A percentile compares a stretch with the other conserved stretches of the same genome.
Conservation (phyloP, 1,284 basidiomycete species). For the Microbotryum lychnidis-dioicae region DNA sequence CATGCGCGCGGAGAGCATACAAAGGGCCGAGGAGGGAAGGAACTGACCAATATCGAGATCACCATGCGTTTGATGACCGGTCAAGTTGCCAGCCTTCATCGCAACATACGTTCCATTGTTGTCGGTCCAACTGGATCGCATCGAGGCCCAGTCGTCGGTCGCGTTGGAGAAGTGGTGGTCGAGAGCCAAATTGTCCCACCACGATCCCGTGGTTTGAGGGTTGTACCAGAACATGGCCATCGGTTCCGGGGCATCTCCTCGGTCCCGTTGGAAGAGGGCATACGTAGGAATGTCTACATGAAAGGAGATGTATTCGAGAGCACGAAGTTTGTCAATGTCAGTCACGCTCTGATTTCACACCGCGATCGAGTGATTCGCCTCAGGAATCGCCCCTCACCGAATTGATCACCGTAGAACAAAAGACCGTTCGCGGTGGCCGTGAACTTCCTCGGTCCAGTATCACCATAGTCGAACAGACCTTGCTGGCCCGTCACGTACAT, state of each 20-base stretch:
- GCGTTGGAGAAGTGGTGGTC: slow-evolving; percentile 70
- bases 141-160: slow-evolving; percentile 75
- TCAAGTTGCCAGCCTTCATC: slow-evolving; percentile 72
- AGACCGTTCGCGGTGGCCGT: slow-evolving; percentile 66
- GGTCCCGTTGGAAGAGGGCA: slow-evolving; percentile 86
- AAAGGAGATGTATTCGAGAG: too few species aligned
- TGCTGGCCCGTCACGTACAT: slow-evolving; percentile 81
- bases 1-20: too few species aligned
- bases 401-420: slow-evolving; percentile 62
- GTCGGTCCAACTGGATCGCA: slow-evolving; percentile 89
- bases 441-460: slow-evolving; percentile 92
- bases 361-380: not conserved
- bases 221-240: slow-evolving; percentile 97
- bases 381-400: slow-evolving; percentile 38
- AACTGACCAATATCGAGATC: slow-evolving; percentile 32
- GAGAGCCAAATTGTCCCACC: slow-evolving; percentile 76
- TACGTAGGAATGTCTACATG: slow-evolving; percentile 51
- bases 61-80: slow-evolving; percentile 43
- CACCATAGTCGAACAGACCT: slow-evolving; percentile 83
- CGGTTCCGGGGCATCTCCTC: slow-evolving; percentile 75
- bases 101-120: slow-evolving; percentile 71
- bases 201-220: slow-evolving; percentile 69
- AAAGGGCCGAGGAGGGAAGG: too few species aligned
- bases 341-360: not conserved
- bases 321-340: slow-evolving; percentile 10